Conservation (phyloP, 148 eudicot species). For the Polygonum maritimum region DNA sequence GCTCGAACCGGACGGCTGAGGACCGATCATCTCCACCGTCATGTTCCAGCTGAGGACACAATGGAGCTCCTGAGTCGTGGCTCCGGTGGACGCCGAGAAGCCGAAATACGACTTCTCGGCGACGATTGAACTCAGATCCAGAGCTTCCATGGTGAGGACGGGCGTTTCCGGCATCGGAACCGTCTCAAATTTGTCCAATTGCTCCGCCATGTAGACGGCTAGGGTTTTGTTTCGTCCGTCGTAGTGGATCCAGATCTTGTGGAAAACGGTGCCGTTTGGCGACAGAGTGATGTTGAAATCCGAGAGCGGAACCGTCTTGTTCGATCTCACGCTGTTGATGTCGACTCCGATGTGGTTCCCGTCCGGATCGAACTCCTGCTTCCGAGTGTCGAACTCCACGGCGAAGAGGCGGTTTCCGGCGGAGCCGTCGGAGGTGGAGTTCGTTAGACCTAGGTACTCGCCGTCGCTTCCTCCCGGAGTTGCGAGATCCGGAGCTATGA, state of each 20-base stretch:
- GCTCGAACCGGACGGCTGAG: neutral
- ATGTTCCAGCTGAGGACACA: slow-evolving; percentile 80
- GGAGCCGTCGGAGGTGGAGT: slow-evolving; percentile 38
- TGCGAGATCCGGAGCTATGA: slow-evolving; percentile 33
- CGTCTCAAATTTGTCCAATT: neutral
- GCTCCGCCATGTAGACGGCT: slow-evolving; percentile 45
- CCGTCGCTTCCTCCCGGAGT: slow-evolving; percentile 40
- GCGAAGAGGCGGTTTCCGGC: slow-evolving; percentile 38
- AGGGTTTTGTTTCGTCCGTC: slow-evolving; percentile 34
- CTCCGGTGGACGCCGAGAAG: slow-evolving; percentile 72
- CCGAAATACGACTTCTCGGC: slow-evolving; percentile 58
- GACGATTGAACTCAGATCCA: slow-evolving; percentile 43
- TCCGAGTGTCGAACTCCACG: slow-evolving; percentile 62
- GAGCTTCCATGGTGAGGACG: slow-evolving; percentile 20
- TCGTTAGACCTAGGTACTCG: slow-evolving; percentile 54
- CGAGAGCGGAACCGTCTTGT: slow-evolving; percentile 20
- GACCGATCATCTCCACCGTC: slow-evolving; percentile 34
- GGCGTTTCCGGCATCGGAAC: slow-evolving; percentile 37
- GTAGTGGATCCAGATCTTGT: slow-evolving; percentile 65
- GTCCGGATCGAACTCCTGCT: slow-evolving; percentile 56
- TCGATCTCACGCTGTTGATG: slow-evolving; percentile 40
- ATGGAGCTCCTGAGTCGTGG: slow-evolving; percentile 33
- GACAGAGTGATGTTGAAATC: slow-evolving; percentile 31
- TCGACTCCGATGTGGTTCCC: slow-evolving; percentile 66
- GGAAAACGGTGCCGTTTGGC: slow-evolving; percentile 30